phyloP scores from a whole-genome alignment of 2,329 filamentous ascomycete genomes.

The Chlorencoelia australis region DNA sequence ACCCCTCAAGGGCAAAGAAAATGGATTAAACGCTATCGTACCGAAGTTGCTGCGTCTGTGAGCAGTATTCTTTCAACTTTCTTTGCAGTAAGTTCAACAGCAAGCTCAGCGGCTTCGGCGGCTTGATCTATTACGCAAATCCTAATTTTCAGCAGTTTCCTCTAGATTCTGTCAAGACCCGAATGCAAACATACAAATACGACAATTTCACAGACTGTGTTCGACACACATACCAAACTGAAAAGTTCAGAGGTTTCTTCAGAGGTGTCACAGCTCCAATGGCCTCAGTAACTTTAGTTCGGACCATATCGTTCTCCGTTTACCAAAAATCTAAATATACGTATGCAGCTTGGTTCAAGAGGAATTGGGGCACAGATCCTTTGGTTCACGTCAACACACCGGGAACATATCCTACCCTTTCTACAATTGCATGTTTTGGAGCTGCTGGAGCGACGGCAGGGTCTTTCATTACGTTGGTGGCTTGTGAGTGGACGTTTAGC shows the following conservation, averaged over 20 bases:
- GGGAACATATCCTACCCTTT: conserved; percentile 61
- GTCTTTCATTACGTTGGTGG: conserved; percentile 68
- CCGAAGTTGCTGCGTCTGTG: conserved; percentile 67
- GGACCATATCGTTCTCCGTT: conserved; percentile 69
- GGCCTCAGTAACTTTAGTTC: conserved; percentile 65
- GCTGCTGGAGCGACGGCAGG: conserved; percentile 70
- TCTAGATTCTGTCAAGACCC: conserved; percentile 80
- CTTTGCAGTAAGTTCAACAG: conserved; percentile 46
- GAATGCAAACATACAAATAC: conserved; percentile 81
- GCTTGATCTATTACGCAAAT: not conserved
- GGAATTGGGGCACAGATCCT: conserved; percentile 58
- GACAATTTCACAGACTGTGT: conserved; percentile 66
- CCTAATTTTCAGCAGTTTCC: conserved; percentile 44
- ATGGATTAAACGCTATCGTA: conserved; percentile 68
- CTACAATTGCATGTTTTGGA: conserved; percentile 67
- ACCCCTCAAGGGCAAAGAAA: conserved; percentile 29
- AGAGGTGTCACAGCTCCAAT: conserved; percentile 74
- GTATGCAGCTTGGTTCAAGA: conserved; percentile 60
- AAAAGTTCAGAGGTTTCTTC: conserved; percentile 70
- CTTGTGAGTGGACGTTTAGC: conserved; percentile 44
- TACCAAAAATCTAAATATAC: conserved; percentile 70
- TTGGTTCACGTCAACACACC: conserved; percentile 60
- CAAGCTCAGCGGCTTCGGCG: too few species aligned
- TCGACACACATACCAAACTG: conserved; percentile 62
- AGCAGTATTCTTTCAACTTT: conserved; percentile 72